Percentiles rank a stretch among this genome's conserved stretches.
Conservation (phyloP, 148 eudicot species). For the Vaccinium macrocarpon region DNA sequence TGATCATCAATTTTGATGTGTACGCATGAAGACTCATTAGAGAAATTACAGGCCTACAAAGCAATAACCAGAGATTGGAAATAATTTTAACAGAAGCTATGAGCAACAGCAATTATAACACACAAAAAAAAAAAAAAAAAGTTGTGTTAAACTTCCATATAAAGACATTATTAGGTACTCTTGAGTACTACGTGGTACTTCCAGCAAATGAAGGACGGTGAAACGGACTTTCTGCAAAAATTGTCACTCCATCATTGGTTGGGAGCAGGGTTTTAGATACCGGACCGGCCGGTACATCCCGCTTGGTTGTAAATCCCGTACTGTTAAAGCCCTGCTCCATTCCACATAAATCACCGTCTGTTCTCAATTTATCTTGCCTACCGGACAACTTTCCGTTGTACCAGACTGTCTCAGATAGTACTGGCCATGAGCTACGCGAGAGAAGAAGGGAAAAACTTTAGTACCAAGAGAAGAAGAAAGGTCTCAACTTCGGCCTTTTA, state of each 20-base stretch:
- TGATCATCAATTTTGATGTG: background rate
- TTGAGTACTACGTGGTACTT: background rate
- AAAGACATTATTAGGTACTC: background rate
- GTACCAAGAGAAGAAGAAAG: no score
- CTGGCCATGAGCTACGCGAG: no score
- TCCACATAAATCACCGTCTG: no score
- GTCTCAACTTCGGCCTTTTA: no score
- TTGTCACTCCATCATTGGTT: background rate
- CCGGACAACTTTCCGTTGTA: no score
- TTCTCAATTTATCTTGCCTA: no score
- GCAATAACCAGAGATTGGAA: background rate
- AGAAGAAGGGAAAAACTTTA: no score
- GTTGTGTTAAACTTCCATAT: background rate
- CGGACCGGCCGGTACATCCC: no score
- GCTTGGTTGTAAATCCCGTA: no score
- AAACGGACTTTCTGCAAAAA: background rate
- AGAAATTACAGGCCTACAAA: conserved; percentile 8
- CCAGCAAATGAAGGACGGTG: background rate
- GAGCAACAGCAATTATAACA: background rate
- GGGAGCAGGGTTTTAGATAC: background rate
- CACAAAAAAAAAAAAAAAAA: background rate
- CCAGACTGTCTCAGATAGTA: no score
- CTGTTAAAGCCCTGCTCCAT: no score
- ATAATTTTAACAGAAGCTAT: background rate
- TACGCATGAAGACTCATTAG: background rate